Conservation (phyloP, 768 basidiomycete genomes). For the Punctularia strigosozonata region DNA sequence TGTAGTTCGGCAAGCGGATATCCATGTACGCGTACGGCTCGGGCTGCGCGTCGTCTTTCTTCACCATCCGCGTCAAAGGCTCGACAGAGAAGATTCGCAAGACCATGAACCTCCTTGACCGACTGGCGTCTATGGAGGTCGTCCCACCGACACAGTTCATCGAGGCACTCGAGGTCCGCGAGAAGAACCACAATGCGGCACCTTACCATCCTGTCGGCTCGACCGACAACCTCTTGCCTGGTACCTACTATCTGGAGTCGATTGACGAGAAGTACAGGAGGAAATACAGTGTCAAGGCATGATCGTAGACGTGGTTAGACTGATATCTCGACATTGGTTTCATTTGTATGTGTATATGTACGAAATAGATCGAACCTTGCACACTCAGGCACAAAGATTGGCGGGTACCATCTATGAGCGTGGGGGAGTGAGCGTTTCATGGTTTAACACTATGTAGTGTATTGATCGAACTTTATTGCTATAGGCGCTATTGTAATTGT, state of each 20-base stretch:
- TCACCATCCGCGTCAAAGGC: slow-evolving; percentile 76
- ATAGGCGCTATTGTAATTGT: too few relatives aligned
- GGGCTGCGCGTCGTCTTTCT: slow-evolving; percentile 94
- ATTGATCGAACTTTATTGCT: too few relatives aligned
- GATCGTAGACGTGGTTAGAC: too few relatives aligned
- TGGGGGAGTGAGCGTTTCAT: too few relatives aligned
- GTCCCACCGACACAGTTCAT: slow-evolving; percentile 89
- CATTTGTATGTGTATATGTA: too few relatives aligned
- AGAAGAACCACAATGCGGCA: slow-evolving; percentile 90
- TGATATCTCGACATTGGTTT: too few relatives aligned
- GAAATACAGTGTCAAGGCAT: too few relatives aligned
- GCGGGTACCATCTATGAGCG: too few relatives aligned
- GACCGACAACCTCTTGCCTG: slow-evolving; percentile 88
- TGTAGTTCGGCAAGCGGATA: slow-evolving; percentile 85
- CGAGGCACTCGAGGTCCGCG: slow-evolving; percentile 74
- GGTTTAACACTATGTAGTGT: too few relatives aligned
- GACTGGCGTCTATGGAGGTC: slow-evolving; percentile 80
- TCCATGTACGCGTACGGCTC: slow-evolving; percentile 95
- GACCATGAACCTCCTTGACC: slow-evolving; percentile 71
- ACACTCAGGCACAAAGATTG: too few relatives aligned
- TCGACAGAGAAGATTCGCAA: slow-evolving; percentile 71
- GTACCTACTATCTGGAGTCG: slow-evolving; percentile 83
- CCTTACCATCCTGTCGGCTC: slow-evolving; percentile 79
- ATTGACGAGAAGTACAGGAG: slow-evolving; percentile 89
- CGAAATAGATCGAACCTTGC: too few relatives aligned